A percentile compares a stretch with the other conserved stretches of the same genome.
Conservation (phyloP, 78 protist genomes). For the Emiliania huxleyi region DNA sequence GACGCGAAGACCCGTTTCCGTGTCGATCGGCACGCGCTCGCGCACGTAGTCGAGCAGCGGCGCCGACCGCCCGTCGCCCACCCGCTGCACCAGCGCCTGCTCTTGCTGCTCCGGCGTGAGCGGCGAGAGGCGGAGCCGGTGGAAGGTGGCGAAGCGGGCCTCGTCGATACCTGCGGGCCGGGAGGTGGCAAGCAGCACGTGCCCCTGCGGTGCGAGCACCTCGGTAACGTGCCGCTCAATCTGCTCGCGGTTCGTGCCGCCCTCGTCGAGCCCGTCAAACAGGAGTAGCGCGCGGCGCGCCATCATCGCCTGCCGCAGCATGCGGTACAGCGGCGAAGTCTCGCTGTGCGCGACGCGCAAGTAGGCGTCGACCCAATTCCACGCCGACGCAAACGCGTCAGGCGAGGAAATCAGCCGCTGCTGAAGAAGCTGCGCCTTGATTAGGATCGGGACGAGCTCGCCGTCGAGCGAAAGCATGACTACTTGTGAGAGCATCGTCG, state of each 20-base stretch:
- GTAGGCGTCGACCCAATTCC: conserved; percentile 22
- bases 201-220: conserved; percentile 6
- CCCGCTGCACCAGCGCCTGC: neutral
- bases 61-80: neutral
- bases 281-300: neutral
- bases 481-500: neutral
- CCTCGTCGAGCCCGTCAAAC: neutral
- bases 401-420: neutral
- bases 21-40: neutral
- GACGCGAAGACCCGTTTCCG: neutral
- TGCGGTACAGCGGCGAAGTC: too few species aligned
- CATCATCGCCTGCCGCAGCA: neutral
- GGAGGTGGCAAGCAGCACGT: neutral
- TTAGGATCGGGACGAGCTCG: neutral
- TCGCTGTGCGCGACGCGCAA: neutral
- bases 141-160: neutral
- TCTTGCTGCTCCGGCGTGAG: neutral
- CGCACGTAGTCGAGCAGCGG: neutral
- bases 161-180: neutral
- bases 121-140: neutral
- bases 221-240: neutral
- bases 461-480: neutral
- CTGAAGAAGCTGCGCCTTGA: neutral
- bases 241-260: neutral
- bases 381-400: neutral